Conservation (phyloP, 768 basidiomycete species). For the Inosperma sp. region DNA sequence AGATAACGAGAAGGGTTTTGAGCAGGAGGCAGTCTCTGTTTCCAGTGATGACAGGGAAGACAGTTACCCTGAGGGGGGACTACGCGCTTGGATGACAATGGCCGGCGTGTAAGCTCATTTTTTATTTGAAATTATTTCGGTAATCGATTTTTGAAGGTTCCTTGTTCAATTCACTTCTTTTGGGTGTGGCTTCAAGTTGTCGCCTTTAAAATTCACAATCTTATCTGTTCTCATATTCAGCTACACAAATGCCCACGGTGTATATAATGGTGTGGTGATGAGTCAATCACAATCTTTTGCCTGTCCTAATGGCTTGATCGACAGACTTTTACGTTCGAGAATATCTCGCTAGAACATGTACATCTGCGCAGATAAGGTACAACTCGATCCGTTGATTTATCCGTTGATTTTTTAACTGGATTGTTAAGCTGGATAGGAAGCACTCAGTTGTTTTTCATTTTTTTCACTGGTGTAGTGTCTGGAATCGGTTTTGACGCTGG, state of each 20-base stretch:
- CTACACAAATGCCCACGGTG: slow-evolving; percentile 29
- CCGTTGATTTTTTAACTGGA: not conserved
- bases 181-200: slow-evolving; percentile 29
- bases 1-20: not conserved
- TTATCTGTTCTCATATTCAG: slow-evolving; percentile 9
- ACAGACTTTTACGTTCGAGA: slow-evolving; percentile 30
- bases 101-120: slow-evolving; percentile 37
- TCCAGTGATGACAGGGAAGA: not conserved
- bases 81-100: slow-evolving; percentile 39
- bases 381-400: not conserved
- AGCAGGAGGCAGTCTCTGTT: not conserved
- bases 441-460: slow-evolving; percentile 21
- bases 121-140: not conserved
- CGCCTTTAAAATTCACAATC: not conserved
- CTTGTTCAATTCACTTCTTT: slow-evolving; percentile 42
- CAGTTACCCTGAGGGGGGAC: slow-evolving; percentile 36
- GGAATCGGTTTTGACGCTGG: slow-evolving; percentile 27
- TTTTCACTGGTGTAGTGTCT: slow-evolving; percentile 22
- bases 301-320: slow-evolving; percentile 7
- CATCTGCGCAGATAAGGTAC: slow-evolving; percentile 27
- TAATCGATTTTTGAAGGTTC: slow-evolving; percentile 26
- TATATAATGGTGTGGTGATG: slow-evolving; percentile 27
- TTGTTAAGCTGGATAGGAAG: slow-evolving; percentile 26
- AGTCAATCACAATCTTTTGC: slow-evolving; percentile 14
- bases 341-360: slow-evolving; percentile 23